phyloP scores from a whole-genome alignment of 192 early-diverging fungal species.

The Piromyces finnis region DNA sequence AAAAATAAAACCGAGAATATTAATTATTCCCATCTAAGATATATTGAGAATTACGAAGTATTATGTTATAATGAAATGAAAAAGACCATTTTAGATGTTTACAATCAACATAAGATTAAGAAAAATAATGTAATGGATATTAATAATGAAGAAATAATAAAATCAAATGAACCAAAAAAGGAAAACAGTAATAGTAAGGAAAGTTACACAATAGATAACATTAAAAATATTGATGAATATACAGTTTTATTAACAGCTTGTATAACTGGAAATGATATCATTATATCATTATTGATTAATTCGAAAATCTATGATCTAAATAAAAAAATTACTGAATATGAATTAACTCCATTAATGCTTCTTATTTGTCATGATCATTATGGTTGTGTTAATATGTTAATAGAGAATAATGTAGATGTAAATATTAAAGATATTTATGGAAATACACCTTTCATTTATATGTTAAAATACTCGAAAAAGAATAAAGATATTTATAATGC shows the following conservation, averaged over 20 bases:
- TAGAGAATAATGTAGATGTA: not conserved
- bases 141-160: no score
- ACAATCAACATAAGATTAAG: no score
- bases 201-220: no score
- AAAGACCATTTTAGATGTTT: no score
- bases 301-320: not conserved
- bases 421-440: not conserved
- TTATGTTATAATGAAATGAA: no score
- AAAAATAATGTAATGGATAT: no score
- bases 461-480: not conserved
- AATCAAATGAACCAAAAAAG: no score
- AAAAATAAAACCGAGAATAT: no score
- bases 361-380: not conserved
- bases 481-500: not conserved
- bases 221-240: not conserved
- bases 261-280: not conserved
- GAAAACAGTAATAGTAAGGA: no score
- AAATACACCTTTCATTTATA: not conserved
- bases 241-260: not conserved
- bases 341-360: not conserved
- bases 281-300: not conserved
- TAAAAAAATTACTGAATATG: not conserved
- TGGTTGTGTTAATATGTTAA: not conserved
- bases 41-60: no score
- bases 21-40: no score